Percentiles rank a stretch among this genome's conserved stretches.
Conservation (phyloP, 352 stramenopile genomes). For the Aphanomyces cochlioides region DNA sequence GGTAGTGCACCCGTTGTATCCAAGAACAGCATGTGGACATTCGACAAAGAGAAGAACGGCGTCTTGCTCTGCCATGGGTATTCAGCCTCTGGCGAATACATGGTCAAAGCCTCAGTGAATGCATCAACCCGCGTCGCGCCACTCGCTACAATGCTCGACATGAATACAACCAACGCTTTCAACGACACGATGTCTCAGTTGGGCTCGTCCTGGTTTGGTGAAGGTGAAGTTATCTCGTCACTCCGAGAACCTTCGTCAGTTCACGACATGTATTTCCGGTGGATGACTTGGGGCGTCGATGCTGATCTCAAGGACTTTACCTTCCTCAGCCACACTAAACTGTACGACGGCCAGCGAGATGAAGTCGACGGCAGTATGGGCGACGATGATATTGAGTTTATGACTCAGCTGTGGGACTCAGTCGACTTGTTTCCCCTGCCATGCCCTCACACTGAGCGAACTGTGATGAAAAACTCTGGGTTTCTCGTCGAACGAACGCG, state of each 20-base stretch:
- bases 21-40: slow-evolving; percentile 19
- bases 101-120: slow-evolving; percentile 20
- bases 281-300: slow-evolving; percentile 17
- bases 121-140: slow-evolving; percentile 3
- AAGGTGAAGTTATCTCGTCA: slow-evolving; percentile 1
- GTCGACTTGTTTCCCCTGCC: slow-evolving; percentile 8
- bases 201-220: slow-evolving; percentile 6
- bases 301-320: slow-evolving; percentile 21
- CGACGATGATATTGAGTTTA: background rate
- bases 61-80: slow-evolving; percentile 17
- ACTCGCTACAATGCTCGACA: background rate
- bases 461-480: slow-evolving; percentile 1
- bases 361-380: background rate
- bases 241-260: background rate
- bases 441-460: background rate
- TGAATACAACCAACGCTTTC: background rate
- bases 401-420: slow-evolving; percentile 17
- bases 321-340: slow-evolving; percentile 14
- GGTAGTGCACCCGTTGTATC: background rate
- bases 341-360: background rate
- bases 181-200: background rate
- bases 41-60: slow-evolving; percentile 26
- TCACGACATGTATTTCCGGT: background rate
- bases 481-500: background rate
- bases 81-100: slow-evolving; percentile 13